These are phyloP conservation scores for Alternaria sp. DNA, from an alignment of 2,329 filamentous ascomycete species.

Conservation along the genomic window DNA sequence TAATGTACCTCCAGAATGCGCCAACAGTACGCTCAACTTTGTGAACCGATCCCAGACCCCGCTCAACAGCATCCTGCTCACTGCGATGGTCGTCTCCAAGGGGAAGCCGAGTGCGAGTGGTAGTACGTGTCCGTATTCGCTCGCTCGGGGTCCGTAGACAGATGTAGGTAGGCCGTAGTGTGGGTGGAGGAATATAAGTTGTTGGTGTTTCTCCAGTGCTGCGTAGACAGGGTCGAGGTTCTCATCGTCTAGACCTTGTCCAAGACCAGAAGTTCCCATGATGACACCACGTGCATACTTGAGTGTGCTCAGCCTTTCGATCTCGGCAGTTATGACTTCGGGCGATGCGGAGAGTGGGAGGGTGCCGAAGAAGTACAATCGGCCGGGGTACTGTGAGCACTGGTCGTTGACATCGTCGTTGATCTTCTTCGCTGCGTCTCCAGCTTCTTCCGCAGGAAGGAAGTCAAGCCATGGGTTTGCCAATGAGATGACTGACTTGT, in stretches of 20 bases:
- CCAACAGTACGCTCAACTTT: constrained; percentile 76
- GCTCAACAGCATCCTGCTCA: constrained; percentile 85
- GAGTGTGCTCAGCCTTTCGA: constrained; percentile 69
- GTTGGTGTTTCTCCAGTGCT: constrained; percentile 69
- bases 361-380: constrained; percentile 84
- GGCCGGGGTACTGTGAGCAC: constrained; percentile 71
- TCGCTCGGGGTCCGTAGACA: constrained; percentile 79
- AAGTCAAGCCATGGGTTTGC: constrained; percentile 97
- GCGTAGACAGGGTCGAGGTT: constrained; percentile 75
- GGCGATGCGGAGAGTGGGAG: constrained; percentile 76
- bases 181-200: constrained; percentile 85
- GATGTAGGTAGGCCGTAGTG: constrained; percentile 87
- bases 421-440: constrained; percentile 70
- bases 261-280: constrained; percentile 84
- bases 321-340: constrained; percentile 69
- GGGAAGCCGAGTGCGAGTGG: constrained; percentile 88
- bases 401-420: constrained; percentile 81
- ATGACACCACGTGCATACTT: constrained; percentile 84
- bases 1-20: constrained; percentile 87
- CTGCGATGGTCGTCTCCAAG: constrained; percentile 90
- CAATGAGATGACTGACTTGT: constrained; percentile 84
- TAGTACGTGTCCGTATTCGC: constrained; percentile 85
- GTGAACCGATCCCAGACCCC: constrained; percentile 83
- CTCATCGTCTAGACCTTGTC: constrained; percentile 81
- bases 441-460: constrained; percentile 68